Evolutionary conservation across 1,139 yeast species (phyloP).

Genomic region (Geotrichum carabidarum): DNA sequence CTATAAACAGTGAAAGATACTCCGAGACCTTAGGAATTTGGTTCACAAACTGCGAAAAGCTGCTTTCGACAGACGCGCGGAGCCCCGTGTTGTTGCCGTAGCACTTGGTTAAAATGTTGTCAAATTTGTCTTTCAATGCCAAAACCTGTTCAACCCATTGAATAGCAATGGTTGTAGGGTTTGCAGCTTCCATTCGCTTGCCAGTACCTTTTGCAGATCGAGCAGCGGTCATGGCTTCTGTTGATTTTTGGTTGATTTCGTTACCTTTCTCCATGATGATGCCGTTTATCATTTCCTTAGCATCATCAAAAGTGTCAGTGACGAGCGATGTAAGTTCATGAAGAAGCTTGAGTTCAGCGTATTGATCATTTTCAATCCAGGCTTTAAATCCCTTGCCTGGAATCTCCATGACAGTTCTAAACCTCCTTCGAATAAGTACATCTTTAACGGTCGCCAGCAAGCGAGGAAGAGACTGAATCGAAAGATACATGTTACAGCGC

Average conservation of each 20-base stretch:
- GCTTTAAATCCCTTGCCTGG: slow-evolving; percentile 52
- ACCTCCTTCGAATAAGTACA: slow-evolving; percentile 56
- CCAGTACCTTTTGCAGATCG: slow-evolving; percentile 25
- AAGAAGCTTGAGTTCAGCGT: slow-evolving; percentile 43
- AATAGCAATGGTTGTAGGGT: slow-evolving; percentile 52
- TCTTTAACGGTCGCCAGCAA: slow-evolving; percentile 54
- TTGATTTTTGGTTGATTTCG: slow-evolving; percentile 33
- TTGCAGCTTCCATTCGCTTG: slow-evolving; percentile 37
- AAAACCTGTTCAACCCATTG: slow-evolving; percentile 66
- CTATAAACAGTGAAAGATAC: slow-evolving; percentile 67
- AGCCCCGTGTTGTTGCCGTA: slow-evolving; percentile 48
- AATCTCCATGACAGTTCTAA: slow-evolving; percentile 48
- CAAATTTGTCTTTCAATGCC: slow-evolving; percentile 49
- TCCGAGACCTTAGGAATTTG: slow-evolving; percentile 60
- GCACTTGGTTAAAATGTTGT: slow-evolving; percentile 44
- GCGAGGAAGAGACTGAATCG: slow-evolving; percentile 48
- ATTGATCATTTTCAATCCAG: slow-evolving; percentile 48
- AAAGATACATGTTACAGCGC: slow-evolving; percentile 50
- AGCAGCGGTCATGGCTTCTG: slow-evolving; percentile 19
- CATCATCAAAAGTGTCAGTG: slow-evolving; percentile 48
- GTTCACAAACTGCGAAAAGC: slow-evolving; percentile 59
- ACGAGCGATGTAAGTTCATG: slow-evolving; percentile 52
- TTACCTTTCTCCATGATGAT: slow-evolving; percentile 46
- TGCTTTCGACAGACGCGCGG: slow-evolving; percentile 51
- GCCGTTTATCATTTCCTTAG: slow-evolving; percentile 48